A percentile compares a stretch with the other conserved stretches of the same genome.
phyloP scores from a whole-genome alignment of 176 grass and related monocot species.

The Eragrostis curvula region DNA sequence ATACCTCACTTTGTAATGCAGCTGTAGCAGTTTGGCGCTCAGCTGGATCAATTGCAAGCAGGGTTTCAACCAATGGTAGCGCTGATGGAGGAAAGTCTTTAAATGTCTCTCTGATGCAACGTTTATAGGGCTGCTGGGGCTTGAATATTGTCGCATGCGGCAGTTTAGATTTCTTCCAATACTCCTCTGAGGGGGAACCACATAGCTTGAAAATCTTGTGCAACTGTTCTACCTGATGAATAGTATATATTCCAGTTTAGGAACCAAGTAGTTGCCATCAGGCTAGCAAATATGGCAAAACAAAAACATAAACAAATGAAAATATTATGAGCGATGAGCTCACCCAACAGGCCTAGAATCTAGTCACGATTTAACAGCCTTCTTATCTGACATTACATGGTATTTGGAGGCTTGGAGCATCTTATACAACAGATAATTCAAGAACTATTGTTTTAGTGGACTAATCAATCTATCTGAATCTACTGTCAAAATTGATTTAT shows the following conservation, averaged over 20 bases:
- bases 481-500: background rate
- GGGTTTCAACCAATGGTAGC: slow-evolving; percentile 61
- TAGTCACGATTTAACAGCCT: background rate
- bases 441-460: background rate
- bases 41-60: slow-evolving; percentile 64
- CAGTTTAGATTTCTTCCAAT: slow-evolving; percentile 73
- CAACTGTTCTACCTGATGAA: slow-evolving; percentile 65
- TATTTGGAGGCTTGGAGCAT: slow-evolving; percentile 6
- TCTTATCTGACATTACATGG: background rate
- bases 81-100: slow-evolving; percentile 59
- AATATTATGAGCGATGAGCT: background rate
- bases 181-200: slow-evolving; percentile 67
- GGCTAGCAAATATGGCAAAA: slow-evolving; percentile 5
- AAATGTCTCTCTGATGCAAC: slow-evolving; percentile 65
- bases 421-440: background rate
- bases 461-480: background rate
- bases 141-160: slow-evolving; percentile 67
- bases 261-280: slow-evolving; percentile 23
- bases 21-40: slow-evolving; percentile 61
- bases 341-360: background rate
- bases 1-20: slow-evolving; percentile 65
- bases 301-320: slow-evolving; percentile 21
- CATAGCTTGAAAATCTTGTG: slow-evolving; percentile 78
- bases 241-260: slow-evolving; percentile 31
- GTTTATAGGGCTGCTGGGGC: slow-evolving; percentile 61